phyloP scores from a whole-genome alignment of 2,329 filamentous ascomycete genomes.

The Penicillium sclerotiorum region DNA sequence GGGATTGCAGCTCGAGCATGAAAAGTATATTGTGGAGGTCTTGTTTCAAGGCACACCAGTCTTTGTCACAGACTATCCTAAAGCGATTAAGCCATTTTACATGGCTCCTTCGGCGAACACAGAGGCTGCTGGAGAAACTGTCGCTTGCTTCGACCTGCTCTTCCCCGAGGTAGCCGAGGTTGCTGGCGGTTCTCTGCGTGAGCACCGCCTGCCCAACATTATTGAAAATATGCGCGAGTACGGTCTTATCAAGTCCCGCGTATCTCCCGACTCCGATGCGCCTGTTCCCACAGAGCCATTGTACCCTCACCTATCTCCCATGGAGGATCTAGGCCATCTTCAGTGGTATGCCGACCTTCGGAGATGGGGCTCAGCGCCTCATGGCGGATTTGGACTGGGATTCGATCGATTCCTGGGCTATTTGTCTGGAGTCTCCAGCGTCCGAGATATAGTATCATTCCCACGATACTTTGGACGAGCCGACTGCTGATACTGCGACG shows the following conservation, averaged over 20 bases:
- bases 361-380: constrained; percentile 86
- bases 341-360: constrained; percentile 89
- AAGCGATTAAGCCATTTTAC: constrained; percentile 87
- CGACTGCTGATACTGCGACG: constrained; percentile 49
- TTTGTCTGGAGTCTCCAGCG: constrained; percentile 75
- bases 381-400: constrained; percentile 87
- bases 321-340: constrained; percentile 55
- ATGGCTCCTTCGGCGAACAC: constrained; percentile 61
- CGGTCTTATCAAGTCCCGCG: constrained; percentile 55
- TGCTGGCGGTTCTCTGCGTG: constrained; percentile 85
- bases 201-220: constrained; percentile 71
- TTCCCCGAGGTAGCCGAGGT: constrained; percentile 85
- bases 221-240: constrained; percentile 70
- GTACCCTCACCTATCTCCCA: constrained; percentile 41
- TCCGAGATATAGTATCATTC: constrained; percentile 84
- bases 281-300: constrained; percentile 15
- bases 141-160: constrained; percentile 88
- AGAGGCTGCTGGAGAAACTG: constrained; percentile 54
- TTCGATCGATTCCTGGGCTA: constrained; percentile 87
- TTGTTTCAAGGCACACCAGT: constrained; percentile 69
- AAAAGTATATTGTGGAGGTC: constrained; percentile 76
- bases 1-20: constrained; percentile 87
- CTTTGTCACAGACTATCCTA: constrained; percentile 94
- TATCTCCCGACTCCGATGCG: constrained; percentile 21
- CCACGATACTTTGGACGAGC: constrained; percentile 67